A percentile compares a stretch with the other conserved stretches of the same genome.
Evolutionary conservation across 768 basidiomycete genomes (phyloP).

Genomic region (Hypsizygus marmoreus): DNA sequence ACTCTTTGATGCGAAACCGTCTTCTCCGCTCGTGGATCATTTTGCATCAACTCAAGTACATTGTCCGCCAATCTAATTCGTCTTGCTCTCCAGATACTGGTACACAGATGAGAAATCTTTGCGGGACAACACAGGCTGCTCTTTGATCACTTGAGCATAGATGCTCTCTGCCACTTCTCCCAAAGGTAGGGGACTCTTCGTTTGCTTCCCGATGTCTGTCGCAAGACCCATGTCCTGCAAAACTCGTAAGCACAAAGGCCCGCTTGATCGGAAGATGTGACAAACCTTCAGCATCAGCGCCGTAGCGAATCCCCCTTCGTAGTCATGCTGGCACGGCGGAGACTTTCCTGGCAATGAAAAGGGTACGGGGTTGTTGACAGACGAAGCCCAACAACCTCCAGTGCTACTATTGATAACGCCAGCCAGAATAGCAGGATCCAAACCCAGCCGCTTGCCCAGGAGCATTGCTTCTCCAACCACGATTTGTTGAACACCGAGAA

Average conservation of each 20-base stretch:
- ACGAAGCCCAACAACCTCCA: conserved; percentile 81
- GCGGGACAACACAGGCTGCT: conserved; percentile 57
- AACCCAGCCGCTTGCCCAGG: conserved; percentile 77
- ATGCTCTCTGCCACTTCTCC: conserved; percentile 64
- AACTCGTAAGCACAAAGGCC: conserved; percentile 6
- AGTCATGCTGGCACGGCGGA: conserved; percentile 82
- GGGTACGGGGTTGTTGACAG: conserved; percentile 87
- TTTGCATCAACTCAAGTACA: background rate
- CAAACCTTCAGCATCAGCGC: conserved; percentile 79
- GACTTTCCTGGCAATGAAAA: conserved; percentile 67
- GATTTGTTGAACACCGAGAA: conserved; percentile 79
- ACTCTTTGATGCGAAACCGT: conserved; percentile 1
- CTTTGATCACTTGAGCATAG: conserved; percentile 57
- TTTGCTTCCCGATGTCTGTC: conserved; percentile 54
- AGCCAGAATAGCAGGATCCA: conserved; percentile 75
- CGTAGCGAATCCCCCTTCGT: conserved; percentile 86
- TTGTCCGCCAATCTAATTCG: conserved; percentile 10
- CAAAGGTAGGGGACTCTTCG: conserved; percentile 58
- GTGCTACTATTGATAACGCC: conserved; percentile 85
- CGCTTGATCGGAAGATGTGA: conserved; percentile 4
- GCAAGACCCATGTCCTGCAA: conserved; percentile 85
- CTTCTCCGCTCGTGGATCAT: conserved; percentile 4
- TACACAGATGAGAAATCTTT: conserved; percentile 88
- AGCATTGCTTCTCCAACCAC: conserved; percentile 91
- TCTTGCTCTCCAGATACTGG: conserved; percentile 48